Percentiles rank a stretch among this genome's conserved stretches.
Conservation (phyloP, 1,284 basidiomycete genomes). For the Sporisorium sorghi region DNA sequence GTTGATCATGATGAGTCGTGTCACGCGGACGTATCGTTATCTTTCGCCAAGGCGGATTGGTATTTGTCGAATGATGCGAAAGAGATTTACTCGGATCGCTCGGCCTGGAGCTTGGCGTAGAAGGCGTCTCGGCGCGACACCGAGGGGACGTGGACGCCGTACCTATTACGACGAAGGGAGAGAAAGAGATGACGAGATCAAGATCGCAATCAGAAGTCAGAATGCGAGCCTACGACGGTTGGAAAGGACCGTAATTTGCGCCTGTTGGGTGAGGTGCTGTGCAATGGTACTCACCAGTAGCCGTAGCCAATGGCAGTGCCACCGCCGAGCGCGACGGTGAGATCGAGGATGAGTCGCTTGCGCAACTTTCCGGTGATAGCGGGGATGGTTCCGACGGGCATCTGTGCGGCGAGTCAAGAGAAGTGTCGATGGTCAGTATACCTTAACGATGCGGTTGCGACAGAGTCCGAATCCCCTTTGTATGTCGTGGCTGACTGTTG, state of each 20-base stretch:
- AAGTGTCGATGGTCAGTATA: conserved; percentile 18
- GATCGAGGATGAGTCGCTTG: conserved; percentile 66
- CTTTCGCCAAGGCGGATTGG: background rate
- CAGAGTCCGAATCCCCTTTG: background rate
- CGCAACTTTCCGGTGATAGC: conserved; percentile 67
- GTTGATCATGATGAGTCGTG: background rate
- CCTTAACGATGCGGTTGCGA: background rate
- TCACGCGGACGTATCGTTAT: background rate
- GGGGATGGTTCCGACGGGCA: conserved; percentile 61
- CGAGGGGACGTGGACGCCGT: conserved; percentile 65
- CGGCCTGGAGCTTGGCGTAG: conserved; percentile 64
- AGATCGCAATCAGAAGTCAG: background rate
- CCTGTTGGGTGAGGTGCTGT: no score
- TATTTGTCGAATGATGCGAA: background rate
- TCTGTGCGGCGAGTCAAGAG: conserved; percentile 12
- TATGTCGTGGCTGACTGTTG: background rate
- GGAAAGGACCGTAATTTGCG: background rate
- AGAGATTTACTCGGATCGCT: conserved; percentile 52
- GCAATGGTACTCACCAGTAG: conserved; percentile 58
- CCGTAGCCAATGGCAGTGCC: conserved; percentile 63
- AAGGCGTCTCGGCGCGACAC: conserved; percentile 61
- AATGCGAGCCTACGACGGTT: background rate
- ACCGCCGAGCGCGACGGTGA: conserved; percentile 63
- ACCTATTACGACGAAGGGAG: conserved; percentile 41
- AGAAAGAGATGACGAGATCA: background rate